A percentile compares a stretch with the other conserved stretches of the same genome.
Evolutionary conservation across 495 filamentous ascomycete species (phyloP).

Genomic region (Talaromyces thailandensis): DNA sequence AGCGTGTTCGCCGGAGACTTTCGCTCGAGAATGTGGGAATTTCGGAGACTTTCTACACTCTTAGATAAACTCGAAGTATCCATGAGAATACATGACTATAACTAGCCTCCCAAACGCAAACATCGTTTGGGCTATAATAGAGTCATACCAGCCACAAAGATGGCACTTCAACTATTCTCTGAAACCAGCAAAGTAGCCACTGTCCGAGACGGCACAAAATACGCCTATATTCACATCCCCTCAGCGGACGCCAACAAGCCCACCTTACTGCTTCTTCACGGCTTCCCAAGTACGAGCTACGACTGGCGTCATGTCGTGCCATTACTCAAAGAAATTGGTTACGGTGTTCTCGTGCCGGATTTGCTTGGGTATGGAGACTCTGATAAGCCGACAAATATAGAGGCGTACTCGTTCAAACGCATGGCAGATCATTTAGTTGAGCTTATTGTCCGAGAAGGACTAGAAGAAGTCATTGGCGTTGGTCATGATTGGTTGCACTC

Average conservation of each 20-base stretch:
- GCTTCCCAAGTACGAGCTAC: constrained; percentile 31
- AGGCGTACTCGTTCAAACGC: constrained; percentile 20
- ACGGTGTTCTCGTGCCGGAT: constrained; percentile 38
- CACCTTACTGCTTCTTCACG: constrained; percentile 34
- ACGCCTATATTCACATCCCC: constrained; percentile 22
- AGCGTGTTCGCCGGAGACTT: background rate
- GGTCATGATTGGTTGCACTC: constrained; percentile 1
- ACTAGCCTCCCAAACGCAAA: background rate
- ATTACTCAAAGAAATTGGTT: constrained; percentile 21
- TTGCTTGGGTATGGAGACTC: constrained; percentile 41
- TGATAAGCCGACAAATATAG: constrained; percentile 23
- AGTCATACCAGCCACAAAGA: background rate
- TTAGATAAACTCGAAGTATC: background rate
- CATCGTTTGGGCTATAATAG: background rate
- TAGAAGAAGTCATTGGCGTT: constrained; percentile 3
- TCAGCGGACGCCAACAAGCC: constrained; percentile 12
- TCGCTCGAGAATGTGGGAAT: background rate
- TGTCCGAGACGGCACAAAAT: constrained; percentile 19
- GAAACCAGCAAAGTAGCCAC: constrained; percentile 7
- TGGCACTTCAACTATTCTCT: background rate
- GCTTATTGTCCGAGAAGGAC: constrained; percentile 20
- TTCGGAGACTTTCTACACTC: background rate
- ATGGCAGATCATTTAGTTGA: constrained; percentile 27
- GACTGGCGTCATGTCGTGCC: constrained; percentile 37
- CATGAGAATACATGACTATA: background rate